Evolutionary conservation across 768 basidiomycete species (phyloP), one percentile per base, ranked within the genome.

Genomic region (Hortiboletus campestris): DNA sequence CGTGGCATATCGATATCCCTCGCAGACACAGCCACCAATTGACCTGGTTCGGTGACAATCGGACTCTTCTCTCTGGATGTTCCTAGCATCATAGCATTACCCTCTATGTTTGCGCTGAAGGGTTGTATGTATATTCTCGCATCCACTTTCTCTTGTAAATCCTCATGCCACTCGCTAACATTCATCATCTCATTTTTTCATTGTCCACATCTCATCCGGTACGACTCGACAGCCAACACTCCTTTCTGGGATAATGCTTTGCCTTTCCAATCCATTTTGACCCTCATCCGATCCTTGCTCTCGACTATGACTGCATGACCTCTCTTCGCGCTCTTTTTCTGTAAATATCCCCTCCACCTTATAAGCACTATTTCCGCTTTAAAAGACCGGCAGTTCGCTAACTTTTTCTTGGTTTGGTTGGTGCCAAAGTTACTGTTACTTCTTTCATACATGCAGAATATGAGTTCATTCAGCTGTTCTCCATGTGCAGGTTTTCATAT

Each of bases 1-100:
- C 65, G 84, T 93, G 56, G 89, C 91, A 4, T 92, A 93, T 68
- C 84, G 91, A 39, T 94, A 94, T 70, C 91, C 91, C 8, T 91
- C 90, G 14, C 82, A 78, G 59, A 85, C 88, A 61, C 85, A 89
- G 62, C 60, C 59, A 46, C 83, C 80, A 38, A 64, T 88, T 59
- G 84, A 85, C 66, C 75, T 89, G 40, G 63, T 88, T 53, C 82
- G 78, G 62, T 82, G 66, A 73, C 52, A 34, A 45, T 22, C 32
- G 17, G 19, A 16, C 25, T 39, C 19, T 39, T 45, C 12, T 35
- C 16, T 56, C 38, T 31, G 38, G 40, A 49, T 46, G 51, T 54
- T 45, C 28, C 40, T 52, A 32, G 29, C 46, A 53, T 47, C 47
- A 49, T 46, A 28, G 20, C 50, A 51, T 53, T 46, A 25, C 34